Evolutionary conservation across 768 basidiomycete genomes (phyloP).

Genomic region (Lactarius trivialis): DNA sequence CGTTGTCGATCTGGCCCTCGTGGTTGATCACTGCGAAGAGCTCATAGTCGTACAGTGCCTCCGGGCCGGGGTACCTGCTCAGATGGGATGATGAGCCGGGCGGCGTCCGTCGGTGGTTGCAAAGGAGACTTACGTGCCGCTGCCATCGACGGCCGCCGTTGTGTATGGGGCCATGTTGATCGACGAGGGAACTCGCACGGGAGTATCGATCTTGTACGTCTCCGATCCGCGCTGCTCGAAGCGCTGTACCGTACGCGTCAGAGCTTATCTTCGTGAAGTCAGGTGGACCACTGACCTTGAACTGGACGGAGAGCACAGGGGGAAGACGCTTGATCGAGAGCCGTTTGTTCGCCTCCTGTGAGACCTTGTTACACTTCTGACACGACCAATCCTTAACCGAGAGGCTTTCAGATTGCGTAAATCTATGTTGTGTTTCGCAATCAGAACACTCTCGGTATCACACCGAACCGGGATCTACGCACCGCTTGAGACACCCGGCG

Average conservation of each 20-base stretch:
- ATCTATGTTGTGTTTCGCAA: conserved; percentile 42
- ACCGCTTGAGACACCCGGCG: conserved; percentile 70
- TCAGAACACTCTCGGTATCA: conserved; percentile 8
- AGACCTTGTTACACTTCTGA: conserved; percentile 66
- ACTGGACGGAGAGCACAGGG: conserved; percentile 86
- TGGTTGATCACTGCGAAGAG: conserved; percentile 92
- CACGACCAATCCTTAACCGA: conserved; percentile 81
- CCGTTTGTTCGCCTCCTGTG: conserved; percentile 78
- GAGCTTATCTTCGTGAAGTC: neutral
- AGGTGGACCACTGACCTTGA: conserved; percentile 60
- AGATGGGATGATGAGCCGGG: neutral
- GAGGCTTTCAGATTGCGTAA: conserved; percentile 79
- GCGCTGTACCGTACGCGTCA: conserved; percentile 44
- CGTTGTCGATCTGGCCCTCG: conserved; percentile 90
- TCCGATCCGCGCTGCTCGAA: conserved; percentile 66
- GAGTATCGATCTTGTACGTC: conserved; percentile 79
- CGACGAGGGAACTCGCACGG: conserved; percentile 72
- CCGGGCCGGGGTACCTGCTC: conserved; percentile 46
- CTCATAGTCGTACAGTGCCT: conserved; percentile 79
- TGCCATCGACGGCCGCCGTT: conserved; percentile 48
- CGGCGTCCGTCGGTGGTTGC: neutral
- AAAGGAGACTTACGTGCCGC: conserved; percentile 25
- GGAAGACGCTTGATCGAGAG: conserved; percentile 82
- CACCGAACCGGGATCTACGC: conserved; percentile 13
- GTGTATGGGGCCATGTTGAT: conserved; percentile 90